Evolutionary conservation across 805 yeast genomes (phyloP), one percentile per base, ranked within the genome.

Genomic region (Spathaspora passalidarum): DNA sequence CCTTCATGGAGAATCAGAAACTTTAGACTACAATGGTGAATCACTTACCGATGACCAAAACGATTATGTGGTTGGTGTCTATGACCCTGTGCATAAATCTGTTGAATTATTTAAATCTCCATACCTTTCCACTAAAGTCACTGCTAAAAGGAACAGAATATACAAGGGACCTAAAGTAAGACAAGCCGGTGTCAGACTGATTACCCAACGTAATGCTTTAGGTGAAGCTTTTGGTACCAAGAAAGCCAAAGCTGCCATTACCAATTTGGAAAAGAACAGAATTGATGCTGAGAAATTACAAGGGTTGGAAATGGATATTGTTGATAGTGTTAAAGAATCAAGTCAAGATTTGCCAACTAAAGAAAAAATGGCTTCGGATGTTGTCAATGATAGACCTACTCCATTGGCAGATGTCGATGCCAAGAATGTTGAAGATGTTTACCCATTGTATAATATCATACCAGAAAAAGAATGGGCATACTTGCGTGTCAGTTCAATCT

Each of bases 201-300:
- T 77, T 48, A 69, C 74, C 14, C 88, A 88, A 67, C 80, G 97
- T 63, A 87, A 80, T 46, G 86, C 88, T 1, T 76, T 94, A 60
- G 99, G 99, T 60, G 92, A 89, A 67, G 95, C 94, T 2, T 94
- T 94, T 57, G 99, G 99, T 76, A 92, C 99, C 47, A 91, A 88
- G 71, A 91, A 83, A 71, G 97, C 97, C 51, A 92, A 89, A 72
- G 86, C 88, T 56, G 96, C 96, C 29, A 86, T 94, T 58, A 71
- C 79, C 43, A 92, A 85, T 61, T 67, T 82, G 57, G 94, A 84
- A 58, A 81, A 86, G 64, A 94, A 94, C 68, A 78, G 86, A 56
- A 83, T 94, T 59, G 97, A 94, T 62, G 78, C 96, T 2, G 95
- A 81, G 43, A 80, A 82, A 64, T 77, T 94, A 54, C 86, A 79